These are phyloP conservation scores for Grosmannia clavigera DNA, from an alignment of 2,329 filamentous ascomycete genomes.

Conservation along the genomic window DNA sequence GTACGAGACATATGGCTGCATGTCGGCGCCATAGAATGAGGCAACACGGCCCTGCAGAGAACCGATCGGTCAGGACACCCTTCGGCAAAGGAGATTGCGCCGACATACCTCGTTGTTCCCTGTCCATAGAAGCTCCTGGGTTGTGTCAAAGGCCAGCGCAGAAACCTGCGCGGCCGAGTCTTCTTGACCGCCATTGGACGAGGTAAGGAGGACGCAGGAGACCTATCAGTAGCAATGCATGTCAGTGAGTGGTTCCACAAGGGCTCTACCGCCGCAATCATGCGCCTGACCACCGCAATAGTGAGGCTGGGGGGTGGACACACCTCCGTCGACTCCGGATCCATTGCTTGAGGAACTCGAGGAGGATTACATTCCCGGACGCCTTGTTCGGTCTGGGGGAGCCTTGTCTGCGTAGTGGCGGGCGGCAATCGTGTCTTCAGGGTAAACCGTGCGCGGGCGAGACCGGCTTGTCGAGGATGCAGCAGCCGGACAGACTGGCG, in stretches of 20 bases:
- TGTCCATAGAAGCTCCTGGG: slow-evolving; percentile 83
- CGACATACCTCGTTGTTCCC: slow-evolving; percentile 26
- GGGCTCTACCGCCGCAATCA: slow-evolving; percentile 52
- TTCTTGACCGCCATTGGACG: slow-evolving; percentile 55
- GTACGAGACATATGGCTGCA: slow-evolving; percentile 85
- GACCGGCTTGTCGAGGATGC: neutral
- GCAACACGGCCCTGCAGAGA: slow-evolving; percentile 62
- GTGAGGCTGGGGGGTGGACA: neutral
- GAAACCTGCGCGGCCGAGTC: slow-evolving; percentile 57
- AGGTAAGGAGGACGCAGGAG: slow-evolving; percentile 65
- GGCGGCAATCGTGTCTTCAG: neutral
- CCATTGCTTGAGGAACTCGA: slow-evolving; percentile 8
- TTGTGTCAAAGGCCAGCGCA: slow-evolving; percentile 77
- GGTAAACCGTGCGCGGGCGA: neutral
- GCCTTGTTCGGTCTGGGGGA: neutral
- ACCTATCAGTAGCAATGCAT: slow-evolving; percentile 51
- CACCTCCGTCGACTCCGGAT: slow-evolving; percentile 15
- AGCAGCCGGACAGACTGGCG: neutral
- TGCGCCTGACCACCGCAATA: slow-evolving; percentile 25
- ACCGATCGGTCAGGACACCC: neutral
- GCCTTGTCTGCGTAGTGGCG: neutral
- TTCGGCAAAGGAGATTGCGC: neutral
- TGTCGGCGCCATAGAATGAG: slow-evolving; percentile 75
- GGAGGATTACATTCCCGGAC: slow-evolving; percentile 9
- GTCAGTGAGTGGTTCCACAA: slow-evolving; percentile 80